A percentile compares a stretch with the other conserved stretches of the same genome.
phyloP scores from a whole-genome alignment of 2,329 filamentous ascomycete genomes.

The Teratosphaeria zuluensis region DNA sequence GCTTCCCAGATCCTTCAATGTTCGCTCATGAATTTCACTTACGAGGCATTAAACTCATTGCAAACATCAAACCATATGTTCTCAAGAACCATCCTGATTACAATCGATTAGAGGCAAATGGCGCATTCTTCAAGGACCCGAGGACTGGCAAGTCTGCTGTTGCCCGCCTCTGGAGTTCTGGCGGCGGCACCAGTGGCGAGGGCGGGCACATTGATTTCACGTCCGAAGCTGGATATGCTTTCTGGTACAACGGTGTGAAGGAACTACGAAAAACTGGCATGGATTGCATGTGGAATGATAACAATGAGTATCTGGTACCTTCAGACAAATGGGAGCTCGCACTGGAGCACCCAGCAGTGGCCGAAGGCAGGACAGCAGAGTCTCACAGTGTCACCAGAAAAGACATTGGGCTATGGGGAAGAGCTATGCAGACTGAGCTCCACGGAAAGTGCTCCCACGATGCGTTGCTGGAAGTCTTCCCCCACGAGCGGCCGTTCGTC shows the following conservation, averaged over 20 bases:
- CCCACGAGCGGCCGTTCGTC: slow-evolving; percentile 55
- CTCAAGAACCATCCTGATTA: slow-evolving; percentile 59
- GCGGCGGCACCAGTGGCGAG: slow-evolving; percentile 59
- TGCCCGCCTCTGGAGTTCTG: slow-evolving; percentile 61
- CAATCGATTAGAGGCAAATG: slow-evolving; percentile 45
- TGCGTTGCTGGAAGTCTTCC: slow-evolving; percentile 49
- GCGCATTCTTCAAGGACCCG: slow-evolving; percentile 56
- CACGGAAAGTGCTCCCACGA: slow-evolving; percentile 64
- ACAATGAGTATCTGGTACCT: slow-evolving; percentile 63
- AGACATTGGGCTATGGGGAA: slow-evolving; percentile 58
- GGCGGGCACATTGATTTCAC: slow-evolving; percentile 68
- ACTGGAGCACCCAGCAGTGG: slow-evolving; percentile 36
- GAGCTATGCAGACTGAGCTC: slow-evolving; percentile 59
- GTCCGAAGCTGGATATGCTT: slow-evolving; percentile 54
- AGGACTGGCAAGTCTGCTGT: slow-evolving; percentile 39
- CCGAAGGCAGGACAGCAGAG: slow-evolving; percentile 12
- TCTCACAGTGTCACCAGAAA: slow-evolving; percentile 28
- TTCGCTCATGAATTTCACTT: slow-evolving; percentile 54
- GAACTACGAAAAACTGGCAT: slow-evolving; percentile 54
- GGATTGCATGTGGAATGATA: slow-evolving; percentile 71
- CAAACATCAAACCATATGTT: slow-evolving; percentile 66
- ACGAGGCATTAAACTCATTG: slow-evolving; percentile 56
- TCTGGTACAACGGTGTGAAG: slow-evolving; percentile 62
- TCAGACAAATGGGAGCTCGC: slow-evolving; percentile 57
- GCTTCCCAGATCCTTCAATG: slow-evolving; percentile 57